Evolutionary conservation across 768 basidiomycete genomes (phyloP).

Genomic region (Hortiboletus flavorubellus): DNA sequence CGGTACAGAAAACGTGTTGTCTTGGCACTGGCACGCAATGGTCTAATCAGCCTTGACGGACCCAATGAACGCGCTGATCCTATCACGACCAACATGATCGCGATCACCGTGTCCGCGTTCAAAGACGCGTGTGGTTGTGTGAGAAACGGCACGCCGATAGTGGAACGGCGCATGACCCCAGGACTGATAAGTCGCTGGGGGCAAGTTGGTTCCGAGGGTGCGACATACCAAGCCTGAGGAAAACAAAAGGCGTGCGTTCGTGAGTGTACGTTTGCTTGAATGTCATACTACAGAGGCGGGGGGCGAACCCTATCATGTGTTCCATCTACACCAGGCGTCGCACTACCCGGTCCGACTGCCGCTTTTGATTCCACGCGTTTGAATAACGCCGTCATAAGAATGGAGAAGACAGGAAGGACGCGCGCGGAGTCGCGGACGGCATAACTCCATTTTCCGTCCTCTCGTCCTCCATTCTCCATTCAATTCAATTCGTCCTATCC

Average conservation of each 20-base stretch:
- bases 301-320: neutral
- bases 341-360: neutral
- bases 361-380: neutral
- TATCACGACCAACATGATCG: neutral
- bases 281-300: neutral
- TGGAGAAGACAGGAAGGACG: neutral
- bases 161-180: neutral
- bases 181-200: neutral
- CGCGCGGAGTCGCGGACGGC: neutral
- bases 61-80: neutral
- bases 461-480: too few species aligned
- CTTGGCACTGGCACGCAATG: neutral
- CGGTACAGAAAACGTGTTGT: neutral
- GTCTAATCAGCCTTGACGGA: neutral
- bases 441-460: neutral
- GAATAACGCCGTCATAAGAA: neutral
- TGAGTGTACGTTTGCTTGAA: neutral
- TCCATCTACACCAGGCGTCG: neutral
- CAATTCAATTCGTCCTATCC: neutral
- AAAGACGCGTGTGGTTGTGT: neutral
- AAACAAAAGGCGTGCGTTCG: neutral
- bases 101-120: neutral
- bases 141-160: neutral
- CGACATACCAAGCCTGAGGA: neutral
- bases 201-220: neutral